Conservation (phyloP, 352 stramenopile genomes). For the Salisapilia sapeloensis region DNA sequence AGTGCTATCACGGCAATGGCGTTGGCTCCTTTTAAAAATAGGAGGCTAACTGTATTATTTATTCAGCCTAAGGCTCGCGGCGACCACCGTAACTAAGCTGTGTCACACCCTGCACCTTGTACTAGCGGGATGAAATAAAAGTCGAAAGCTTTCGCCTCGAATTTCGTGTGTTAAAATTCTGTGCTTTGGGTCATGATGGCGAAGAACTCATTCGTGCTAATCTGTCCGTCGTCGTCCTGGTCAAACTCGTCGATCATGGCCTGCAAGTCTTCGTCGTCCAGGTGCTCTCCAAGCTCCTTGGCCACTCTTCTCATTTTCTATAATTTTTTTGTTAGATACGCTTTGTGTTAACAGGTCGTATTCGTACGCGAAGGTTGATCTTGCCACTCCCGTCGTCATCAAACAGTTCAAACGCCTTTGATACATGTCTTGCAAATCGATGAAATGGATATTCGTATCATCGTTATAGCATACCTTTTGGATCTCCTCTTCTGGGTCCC, state of each 20-base stretch:
- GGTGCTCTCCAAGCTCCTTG: slow-evolving; percentile 85
- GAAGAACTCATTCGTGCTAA: slow-evolving; percentile 84
- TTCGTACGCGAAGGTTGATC: slow-evolving; percentile 60
- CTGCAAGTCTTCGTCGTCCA: slow-evolving; percentile 84
- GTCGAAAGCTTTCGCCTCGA: no score
- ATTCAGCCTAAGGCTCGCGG: slow-evolving; percentile 51
- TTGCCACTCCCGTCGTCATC: slow-evolving; percentile 83
- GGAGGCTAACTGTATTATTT: slow-evolving; percentile 4
- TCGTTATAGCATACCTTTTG: slow-evolving; percentile 26
- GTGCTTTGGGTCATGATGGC: slow-evolving; percentile 78
- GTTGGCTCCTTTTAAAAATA: no score
- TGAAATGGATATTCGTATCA: not conserved
- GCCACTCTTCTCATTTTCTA: slow-evolving; percentile 87
- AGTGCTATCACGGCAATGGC: slow-evolving; percentile 3
- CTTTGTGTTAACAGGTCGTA: not conserved
- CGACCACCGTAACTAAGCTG: slow-evolving; percentile 65
- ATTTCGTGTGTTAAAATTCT: slow-evolving; percentile 59
- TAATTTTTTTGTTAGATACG: slow-evolving; percentile 1
- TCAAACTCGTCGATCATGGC: slow-evolving; percentile 95
- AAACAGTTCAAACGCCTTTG: slow-evolving; percentile 84
- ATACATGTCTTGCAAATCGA: not conserved
- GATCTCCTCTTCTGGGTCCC: slow-evolving; percentile 88
- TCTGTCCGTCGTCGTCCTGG: slow-evolving; percentile 85
- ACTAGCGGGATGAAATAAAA: no score
- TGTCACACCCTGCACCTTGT: no score